Percentiles rank a stretch among this genome's conserved stretches.
Evolutionary conservation across 345 rosid genomes (phyloP).

Genomic region (Leavenworthia alabamica): DNA sequence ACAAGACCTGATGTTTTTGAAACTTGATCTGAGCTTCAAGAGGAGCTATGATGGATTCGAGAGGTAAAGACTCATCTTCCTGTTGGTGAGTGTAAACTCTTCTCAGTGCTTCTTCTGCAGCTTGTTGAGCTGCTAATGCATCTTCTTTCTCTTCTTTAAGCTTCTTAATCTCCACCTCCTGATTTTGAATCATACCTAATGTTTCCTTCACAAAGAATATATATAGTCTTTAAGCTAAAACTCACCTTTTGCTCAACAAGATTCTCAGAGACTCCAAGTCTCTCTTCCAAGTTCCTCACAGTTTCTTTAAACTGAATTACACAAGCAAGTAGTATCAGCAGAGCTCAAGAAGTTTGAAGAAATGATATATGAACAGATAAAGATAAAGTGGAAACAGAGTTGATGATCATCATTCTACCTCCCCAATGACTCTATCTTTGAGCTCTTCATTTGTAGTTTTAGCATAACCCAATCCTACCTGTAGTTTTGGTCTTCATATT

Average conservation of each 20-base stretch:
- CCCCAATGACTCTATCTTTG: conserved; percentile 61
- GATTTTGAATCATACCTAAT: neutral
- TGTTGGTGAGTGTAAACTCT: conserved; percentile 60
- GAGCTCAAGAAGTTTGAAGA: neutral
- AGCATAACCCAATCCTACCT: conserved; percentile 27
- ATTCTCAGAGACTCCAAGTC: conserved; percentile 44
- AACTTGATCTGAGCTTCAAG: conserved; percentile 77
- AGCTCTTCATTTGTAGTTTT: conserved; percentile 44
- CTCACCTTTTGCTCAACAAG: conserved; percentile 60
- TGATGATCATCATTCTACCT: conserved; percentile 39
- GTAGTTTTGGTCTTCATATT: conserved; percentile 11
- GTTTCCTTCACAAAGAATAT: neutral
- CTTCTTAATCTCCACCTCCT: conserved; percentile 79
- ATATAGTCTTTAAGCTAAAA: neutral
- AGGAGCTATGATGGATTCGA: conserved; percentile 72
- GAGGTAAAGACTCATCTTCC: conserved; percentile 57
- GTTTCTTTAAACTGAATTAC: conserved; percentile 52
- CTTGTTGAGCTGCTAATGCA: conserved; percentile 81
- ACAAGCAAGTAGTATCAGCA: neutral
- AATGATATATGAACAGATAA: neutral
- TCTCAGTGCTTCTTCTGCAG: conserved; percentile 79
- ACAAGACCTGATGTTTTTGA: conserved; percentile 62
- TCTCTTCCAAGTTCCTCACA: conserved; percentile 47
- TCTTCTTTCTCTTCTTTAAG: conserved; percentile 61
- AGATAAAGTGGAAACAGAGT: neutral